Base-by-base conservation (phyloP, 139 green algal species). In the Parachlorella kessleri region DNA sequence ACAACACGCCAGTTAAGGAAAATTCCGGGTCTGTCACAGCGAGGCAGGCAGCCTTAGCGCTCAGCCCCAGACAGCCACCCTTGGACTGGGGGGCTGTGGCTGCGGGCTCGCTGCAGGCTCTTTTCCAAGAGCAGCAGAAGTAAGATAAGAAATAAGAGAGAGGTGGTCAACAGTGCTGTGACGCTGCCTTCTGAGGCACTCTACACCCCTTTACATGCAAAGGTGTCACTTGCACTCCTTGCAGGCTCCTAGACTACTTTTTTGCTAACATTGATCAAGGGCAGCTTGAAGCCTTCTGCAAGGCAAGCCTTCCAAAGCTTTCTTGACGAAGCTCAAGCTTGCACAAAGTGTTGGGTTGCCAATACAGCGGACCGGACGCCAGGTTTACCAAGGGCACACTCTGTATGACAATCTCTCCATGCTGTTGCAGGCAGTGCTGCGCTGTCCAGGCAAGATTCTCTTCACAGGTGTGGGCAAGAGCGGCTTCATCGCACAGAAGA, bases 401-500 rank as follows among this genome's bases (percentile, higher is more conserved):
- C n/a, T n/a, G n/a, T n/a, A n/a, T n/a, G n/a, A n/a, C n/a, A n/a
- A n/a, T n/a, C n/a, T n/a, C n/a, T n/a, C n/a, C n/a, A n/a, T 59
- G 21, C 48, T 28, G 9, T 36, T 23, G 53, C 84, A 86, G 81
- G 75, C 67, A 0, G 87, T 81, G 75, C 66, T 91, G 72, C 59
- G 69, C 1, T 93, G 88, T 81, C 80, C 75, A 14, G 89, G 89
- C 53, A 70, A 80, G 6, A 80, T 94, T 2, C 75, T 92, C 23
- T 94, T 92, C 76, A 91, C 89, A 3, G 89, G 89, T 4, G 86
- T 93, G 36, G 89, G 89, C 41, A 93, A 93, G 85, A 85, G 71
- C 55, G 89, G 89, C 41, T 91, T 93, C 75, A 93, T 93, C 59
- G 86, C 89, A 3, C 88, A 93, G 80, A 93, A 93, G 77, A 89